Evolutionary conservation across 129 eudicot genomes (phyloP), one percentile per base, ranked within the genome.

Genomic region (Flaveria ramosissima): DNA sequence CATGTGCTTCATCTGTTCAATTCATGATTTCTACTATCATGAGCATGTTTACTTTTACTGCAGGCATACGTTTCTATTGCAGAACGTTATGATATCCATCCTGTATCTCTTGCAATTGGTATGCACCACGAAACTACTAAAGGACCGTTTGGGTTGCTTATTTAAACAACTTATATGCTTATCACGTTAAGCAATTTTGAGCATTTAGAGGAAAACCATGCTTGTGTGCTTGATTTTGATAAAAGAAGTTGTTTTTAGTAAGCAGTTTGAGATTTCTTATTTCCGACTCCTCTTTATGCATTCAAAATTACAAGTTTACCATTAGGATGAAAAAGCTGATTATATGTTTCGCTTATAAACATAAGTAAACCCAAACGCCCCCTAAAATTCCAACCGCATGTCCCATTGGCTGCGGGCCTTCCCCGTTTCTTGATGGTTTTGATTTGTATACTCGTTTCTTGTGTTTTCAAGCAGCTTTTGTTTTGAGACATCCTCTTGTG

Each of bases 61-160:
- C 93, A 94, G 96, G 86, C 85, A 51, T 94, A 94, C 50, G 41
- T 89, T 60, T 76, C 82, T 36, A 87, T 94, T 79, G 92, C 99
- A 16, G 74, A 83, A 55, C 79, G 80, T 24, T 87, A 89, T 80
- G 96, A 84, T 30, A 77, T 94, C 75, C 96, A 91, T 68, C 97
- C 99, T 1, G 96, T 91, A 46, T 87, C 99, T 62, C 92, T 91
- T 53, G 96, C 99, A 61, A 84, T 94, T 65, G 97, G 99, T 94
- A 84, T 56, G 81, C 23, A 8, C 48, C 19, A 36, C 50, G 41
- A 66, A 36, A 39, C 24, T 36, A n/a, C 30, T 63, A 63, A 61
- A 61, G 19, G 67, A 9, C 3, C 27, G 27, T 56, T 56, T 8
- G 26, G 26, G 13, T 56, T 56, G 41, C 67, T 12, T 60, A 20